Evolutionary conservation across 2,329 filamentous ascomycete species (phyloP).

Genomic region (Colletotrichum graminicola): DNA sequence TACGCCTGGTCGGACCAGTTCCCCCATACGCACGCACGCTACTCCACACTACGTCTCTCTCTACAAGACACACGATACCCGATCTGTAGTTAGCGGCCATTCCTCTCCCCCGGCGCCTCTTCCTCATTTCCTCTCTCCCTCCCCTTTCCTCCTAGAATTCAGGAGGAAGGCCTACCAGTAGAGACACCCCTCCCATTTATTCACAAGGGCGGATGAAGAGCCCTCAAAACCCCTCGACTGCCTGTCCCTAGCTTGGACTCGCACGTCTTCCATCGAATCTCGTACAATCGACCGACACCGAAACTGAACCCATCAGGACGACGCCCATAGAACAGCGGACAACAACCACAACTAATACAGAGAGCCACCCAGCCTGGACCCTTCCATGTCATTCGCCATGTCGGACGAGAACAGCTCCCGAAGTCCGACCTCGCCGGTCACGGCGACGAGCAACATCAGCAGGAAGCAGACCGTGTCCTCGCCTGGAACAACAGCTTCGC

Average conservation of each 20-base stretch:
- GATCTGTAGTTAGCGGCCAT: constrained; percentile 32
- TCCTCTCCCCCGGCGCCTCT: constrained; percentile 7
- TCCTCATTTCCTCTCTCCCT: constrained; percentile 23
- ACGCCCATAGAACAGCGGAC: neutral
- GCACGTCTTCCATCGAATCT: constrained; percentile 16
- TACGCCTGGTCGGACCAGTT: constrained; percentile 24
- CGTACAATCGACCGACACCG: neutral
- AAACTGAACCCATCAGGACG: neutral
- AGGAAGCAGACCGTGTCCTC: constrained; percentile 40
- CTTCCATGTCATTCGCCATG: constrained; percentile 17
- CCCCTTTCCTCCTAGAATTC: constrained; percentile 13
- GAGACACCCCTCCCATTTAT: neutral
- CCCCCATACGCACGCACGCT: constrained; percentile 28
- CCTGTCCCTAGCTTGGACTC: constrained; percentile 35
- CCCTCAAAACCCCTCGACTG: constrained; percentile 39
- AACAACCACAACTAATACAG: neutral
- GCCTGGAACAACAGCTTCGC: constrained; percentile 31
- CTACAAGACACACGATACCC: constrained; percentile 20
- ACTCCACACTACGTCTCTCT: neutral
- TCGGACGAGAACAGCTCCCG: constrained; percentile 39
- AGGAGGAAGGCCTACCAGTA: constrained; percentile 12
- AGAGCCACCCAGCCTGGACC: neutral
- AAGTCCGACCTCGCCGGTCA: constrained; percentile 35
- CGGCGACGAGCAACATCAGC: constrained; percentile 36
- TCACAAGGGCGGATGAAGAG: constrained; percentile 24